Evolutionary conservation across 805 yeast genomes (phyloP), one percentile per base, ranked within the genome.

Genomic region (Nematodospora valgi): DNA sequence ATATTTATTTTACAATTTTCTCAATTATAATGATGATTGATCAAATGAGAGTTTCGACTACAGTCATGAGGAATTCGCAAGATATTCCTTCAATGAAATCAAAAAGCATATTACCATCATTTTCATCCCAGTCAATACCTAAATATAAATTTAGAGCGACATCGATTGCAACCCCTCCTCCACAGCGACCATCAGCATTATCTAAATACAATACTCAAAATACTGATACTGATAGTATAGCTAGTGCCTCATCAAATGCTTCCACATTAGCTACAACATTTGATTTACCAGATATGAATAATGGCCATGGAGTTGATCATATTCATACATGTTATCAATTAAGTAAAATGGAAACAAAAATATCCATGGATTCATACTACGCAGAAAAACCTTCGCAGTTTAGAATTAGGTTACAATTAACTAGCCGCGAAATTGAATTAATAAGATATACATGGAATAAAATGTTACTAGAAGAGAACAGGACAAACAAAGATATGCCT

Each of bases 391-490:
- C 21, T 5, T 27, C 46, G 16, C 47, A 41, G 29, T 56, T 52
- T 36, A 38, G 41, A 27, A 47, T 57, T 6, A 31, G 41, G 8
- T 46, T 62, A 27, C 42, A 41, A 17, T 43, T 66, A 29, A 49
- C 43, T 31, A 46, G 51, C 16, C 47, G 43, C 29, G 78, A 74
- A 40, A 72, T 72, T 23, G 73, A 68, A 7, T 48, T 66, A 16
- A 52, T 74, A 22, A 51, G 73, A 34, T 64, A 58, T 40, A 71
- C 76, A 4, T 74, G 80, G 78, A 58, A 57, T 35, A 56, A 59
- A 31, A 67, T 68, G 69, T 44, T 67, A 19, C 45, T 58, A 23
- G 72, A 67, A 25, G 41, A 33, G 13, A 30, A 23, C 15, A 23
- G n/a, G 21, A 4, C 15, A n/a, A 28, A 10, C 11, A 10, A 10